A percentile compares a stretch with the other conserved stretches of the same genome.
Conservation (phyloP, 2,329 filamentous ascomycete species). For the Colletotrichum scovillei region DNA sequence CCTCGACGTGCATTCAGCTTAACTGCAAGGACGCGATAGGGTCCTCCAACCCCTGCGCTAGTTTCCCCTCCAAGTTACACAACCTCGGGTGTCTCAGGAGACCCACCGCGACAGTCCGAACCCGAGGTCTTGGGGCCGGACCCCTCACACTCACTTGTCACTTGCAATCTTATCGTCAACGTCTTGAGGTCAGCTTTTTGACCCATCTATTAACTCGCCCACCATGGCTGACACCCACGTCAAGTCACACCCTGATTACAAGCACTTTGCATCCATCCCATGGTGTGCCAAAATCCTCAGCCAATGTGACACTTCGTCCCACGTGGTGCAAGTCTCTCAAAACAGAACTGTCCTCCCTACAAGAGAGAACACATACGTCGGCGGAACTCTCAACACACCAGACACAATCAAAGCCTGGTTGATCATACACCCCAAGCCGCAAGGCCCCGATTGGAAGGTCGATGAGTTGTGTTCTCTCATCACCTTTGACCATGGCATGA, state of each 20-base stretch:
- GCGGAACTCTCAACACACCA: conserved; percentile 43
- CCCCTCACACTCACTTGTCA: not conserved
- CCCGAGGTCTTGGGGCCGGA: not conserved
- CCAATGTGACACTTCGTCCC: conserved; percentile 41
- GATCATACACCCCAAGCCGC: conserved; percentile 43
- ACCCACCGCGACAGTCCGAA: not conserved
- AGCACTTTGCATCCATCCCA: conserved; percentile 48
- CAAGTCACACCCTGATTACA: conserved; percentile 24
- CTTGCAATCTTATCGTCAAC: not conserved
- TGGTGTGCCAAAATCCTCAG: conserved; percentile 48
- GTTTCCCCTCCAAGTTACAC: not conserved
- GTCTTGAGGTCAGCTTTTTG: not conserved
- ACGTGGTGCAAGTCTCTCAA: conserved; percentile 20
- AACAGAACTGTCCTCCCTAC: conserved; percentile 30
- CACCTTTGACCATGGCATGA: conserved; percentile 46
- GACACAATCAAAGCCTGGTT: conserved; percentile 49
- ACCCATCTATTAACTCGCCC: not conserved
- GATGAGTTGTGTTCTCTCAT: conserved; percentile 45
- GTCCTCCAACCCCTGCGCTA: not conserved
- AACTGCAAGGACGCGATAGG: not conserved
- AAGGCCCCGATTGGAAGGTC: conserved; percentile 41
- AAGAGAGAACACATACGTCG: conserved; percentile 47
- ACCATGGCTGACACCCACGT: conserved; percentile 10
- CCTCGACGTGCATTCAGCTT: not conserved
- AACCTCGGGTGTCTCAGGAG: not conserved